Evolutionary conservation across 768 basidiomycete genomes (phyloP), one percentile per base, ranked within the genome.

Genomic region (Mycena venus): DNA sequence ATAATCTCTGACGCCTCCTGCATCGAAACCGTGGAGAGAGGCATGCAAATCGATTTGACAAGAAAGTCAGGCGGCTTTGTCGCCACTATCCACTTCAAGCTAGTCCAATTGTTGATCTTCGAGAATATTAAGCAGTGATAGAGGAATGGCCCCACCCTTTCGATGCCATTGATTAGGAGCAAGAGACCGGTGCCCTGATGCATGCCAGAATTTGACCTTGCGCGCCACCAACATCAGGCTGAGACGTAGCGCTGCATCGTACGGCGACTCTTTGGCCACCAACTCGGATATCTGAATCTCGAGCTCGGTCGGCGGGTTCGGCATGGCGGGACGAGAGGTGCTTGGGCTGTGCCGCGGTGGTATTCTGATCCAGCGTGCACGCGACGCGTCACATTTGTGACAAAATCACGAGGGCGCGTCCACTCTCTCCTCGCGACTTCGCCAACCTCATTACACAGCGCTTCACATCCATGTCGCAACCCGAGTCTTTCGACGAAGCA

Each of bases 11-110:
- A 27, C 10, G 44, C 61, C 17, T 63, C 61, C 23, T 47, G 61
- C 44, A 29, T 47, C 17, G 40, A 19, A 8, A 47, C 25, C 5
- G 38, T 60, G 38, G 10, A 12, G 23, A 60, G 59, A 7, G 62
- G 62, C 62, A 64, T 44, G 42, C 40, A 64, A 7, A 64, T 34
- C 19, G 49, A 53, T 6, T 23, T 36, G 44, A 53, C 64, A 3
- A 66, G 64, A 21, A 66, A 66, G 31, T 49, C 49, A 14, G 47
- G 49, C 31, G 64, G 64, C 36, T 66, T 66, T 11, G 44, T 53
- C 32, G 44, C 49, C 21, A 66, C 21, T n/a, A 34, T 51, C 7
- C 21, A 49, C 42, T 55, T 49, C 23, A 66, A 31, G 2, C 64
- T 47, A n/a, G 15, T 25, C 64, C 64, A 66, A 9, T 32, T 66